These are phyloP conservation scores for Monosporascus sp. DNA, from an alignment of 2,329 filamentous ascomycete genomes.

Conservation along the genomic window DNA sequence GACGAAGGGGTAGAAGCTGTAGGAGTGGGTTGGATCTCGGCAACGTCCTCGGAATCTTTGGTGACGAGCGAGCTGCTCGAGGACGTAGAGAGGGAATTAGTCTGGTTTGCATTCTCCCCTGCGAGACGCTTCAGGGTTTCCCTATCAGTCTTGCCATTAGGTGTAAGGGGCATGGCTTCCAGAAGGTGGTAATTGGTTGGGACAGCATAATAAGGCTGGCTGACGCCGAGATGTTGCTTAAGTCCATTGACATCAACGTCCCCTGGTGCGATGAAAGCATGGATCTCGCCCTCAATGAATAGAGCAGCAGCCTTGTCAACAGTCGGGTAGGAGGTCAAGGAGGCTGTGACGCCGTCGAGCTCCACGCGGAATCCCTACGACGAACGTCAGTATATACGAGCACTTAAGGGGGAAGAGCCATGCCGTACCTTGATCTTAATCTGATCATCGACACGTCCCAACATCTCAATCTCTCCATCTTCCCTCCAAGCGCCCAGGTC, in stretches of 20 bases:
- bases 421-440: slow-evolving; percentile 50
- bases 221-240: slow-evolving; percentile 33
- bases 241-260: slow-evolving; percentile 32
- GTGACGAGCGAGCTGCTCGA: slow-evolving; percentile 18
- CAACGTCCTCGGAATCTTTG: slow-evolving; percentile 20
- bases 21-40: not conserved
- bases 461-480: slow-evolving; percentile 48
- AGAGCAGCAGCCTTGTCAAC: slow-evolving; percentile 44
- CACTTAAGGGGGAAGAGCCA: not conserved
- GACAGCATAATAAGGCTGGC: slow-evolving; percentile 51
- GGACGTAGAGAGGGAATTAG: slow-evolving; percentile 16
- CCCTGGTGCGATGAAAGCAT: slow-evolving; percentile 39
- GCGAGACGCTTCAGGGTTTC: slow-evolving; percentile 34
- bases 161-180: slow-evolving; percentile 41
- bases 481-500: slow-evolving; percentile 51
- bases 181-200: slow-evolving; percentile 41
- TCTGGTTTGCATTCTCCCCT: slow-evolving; percentile 25
- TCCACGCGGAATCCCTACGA: slow-evolving; percentile 53
- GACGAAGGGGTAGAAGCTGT: not conserved
- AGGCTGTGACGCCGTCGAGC: slow-evolving; percentile 51
- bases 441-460: slow-evolving; percentile 56
- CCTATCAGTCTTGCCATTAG: slow-evolving; percentile 55
- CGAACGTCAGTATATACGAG: not conserved
- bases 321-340: slow-evolving; percentile 39
- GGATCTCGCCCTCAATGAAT: slow-evolving; percentile 41